Evolutionary conservation across 202 grass and related monocot genomes (phyloP).

Genomic region (Miscanthus sacchariflorus): DNA sequence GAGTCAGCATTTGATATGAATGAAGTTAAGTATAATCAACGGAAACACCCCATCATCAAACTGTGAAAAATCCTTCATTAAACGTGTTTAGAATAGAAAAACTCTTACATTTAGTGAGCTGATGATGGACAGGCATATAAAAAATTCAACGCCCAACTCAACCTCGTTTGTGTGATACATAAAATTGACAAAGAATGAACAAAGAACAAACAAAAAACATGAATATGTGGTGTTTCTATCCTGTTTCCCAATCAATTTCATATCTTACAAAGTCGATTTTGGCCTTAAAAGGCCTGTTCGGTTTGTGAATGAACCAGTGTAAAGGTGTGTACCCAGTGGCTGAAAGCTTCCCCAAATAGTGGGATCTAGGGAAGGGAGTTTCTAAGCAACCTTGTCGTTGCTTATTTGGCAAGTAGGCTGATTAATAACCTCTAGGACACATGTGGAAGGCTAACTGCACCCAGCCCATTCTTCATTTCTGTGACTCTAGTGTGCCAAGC

Average conservation of each 20-base stretch:
- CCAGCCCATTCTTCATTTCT: background rate
- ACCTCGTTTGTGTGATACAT: background rate
- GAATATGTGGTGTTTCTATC: too few relatives aligned
- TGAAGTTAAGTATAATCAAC: background rate
- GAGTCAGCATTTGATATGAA: background rate
- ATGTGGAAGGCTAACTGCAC: background rate
- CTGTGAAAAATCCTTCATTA: background rate
- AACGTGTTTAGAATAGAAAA: background rate
- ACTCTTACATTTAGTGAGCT: background rate
- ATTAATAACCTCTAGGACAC: background rate
- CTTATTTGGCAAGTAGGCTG: background rate
- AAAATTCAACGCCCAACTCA: background rate
- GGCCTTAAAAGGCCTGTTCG: background rate
- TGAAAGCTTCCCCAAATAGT: background rate
- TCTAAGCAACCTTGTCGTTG: background rate
- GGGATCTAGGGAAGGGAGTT: background rate
- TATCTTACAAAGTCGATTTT: background rate
- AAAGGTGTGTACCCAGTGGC: background rate
- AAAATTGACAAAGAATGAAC: background rate
- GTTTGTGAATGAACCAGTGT: background rate
- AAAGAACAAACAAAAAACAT: background rate
- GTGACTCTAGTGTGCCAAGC: constrained; percentile 15
- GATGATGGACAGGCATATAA: too few relatives aligned
- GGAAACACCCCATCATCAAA: background rate
- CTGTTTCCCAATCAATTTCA: background rate